Base-by-base conservation (phyloP, 306 rosid species). In the Quercus alba region DNA sequence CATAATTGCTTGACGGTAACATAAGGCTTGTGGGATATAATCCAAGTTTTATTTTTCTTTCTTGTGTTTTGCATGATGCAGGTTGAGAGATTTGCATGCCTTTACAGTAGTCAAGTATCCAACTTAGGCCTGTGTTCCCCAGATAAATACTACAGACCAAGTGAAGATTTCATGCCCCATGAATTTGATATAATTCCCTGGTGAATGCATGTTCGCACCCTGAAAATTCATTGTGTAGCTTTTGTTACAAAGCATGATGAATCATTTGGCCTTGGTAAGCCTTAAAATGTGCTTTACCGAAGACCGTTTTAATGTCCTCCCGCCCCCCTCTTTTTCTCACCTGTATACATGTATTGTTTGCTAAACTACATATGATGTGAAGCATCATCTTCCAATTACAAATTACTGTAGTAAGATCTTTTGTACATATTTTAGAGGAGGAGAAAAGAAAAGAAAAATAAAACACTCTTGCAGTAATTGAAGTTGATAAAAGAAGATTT, bases 1-100 rank as follows among this genome's bases (percentile, higher is more conserved):
- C 38, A 19, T 68, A 68, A 38, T 68, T 68, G 51, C 25, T 3
- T 3, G 51, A 5, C 15, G 25, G 20, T 18, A 33, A 17, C 72
- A 31, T 19, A 67, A 67, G 72, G 51, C 51, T 33, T 14, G 19
- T 6, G 25, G 30, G 71, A 66, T 8, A 35, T n/a, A 10, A 5
- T 68, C 15, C 5, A 79, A 67, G 23, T 57, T 15, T 51, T 64
- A 11, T 57, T 78, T 0, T 46, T 21, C n/a, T 35, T 38, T 31
- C 18, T 59, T 26, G 31, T 73, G 51, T 67, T 8, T 20, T 54
- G 77, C 68, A 52, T 46, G 62, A 30, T 84, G 88, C 87, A 94
- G 98, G 98, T 94, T 17, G 97, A 96, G 89, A 91, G 99, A 85
- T 96, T 96, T 85, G 99, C 98, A 28, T 96, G 98, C 86, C 93